phyloP scores from a whole-genome alignment of 106 monocot genomes.

The Apostasia shenzhenica region DNA sequence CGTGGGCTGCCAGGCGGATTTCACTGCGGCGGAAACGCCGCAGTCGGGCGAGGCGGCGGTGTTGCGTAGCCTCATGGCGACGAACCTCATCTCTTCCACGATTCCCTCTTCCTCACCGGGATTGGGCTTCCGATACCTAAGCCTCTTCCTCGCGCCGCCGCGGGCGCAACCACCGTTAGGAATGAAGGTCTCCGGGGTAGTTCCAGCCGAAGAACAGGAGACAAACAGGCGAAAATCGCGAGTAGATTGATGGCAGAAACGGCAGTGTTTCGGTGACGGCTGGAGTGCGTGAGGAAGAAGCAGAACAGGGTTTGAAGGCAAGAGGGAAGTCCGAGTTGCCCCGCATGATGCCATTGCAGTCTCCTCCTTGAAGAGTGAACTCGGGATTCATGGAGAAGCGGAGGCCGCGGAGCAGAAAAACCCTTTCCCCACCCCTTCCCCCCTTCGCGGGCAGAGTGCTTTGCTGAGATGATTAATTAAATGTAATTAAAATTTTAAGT shows the following conservation, averaged over 20 bases:
- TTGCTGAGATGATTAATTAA: too few species aligned
- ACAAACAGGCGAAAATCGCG: not conserved
- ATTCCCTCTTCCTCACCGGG: slow-evolving; percentile 86
- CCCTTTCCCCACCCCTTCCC: too few species aligned
- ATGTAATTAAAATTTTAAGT: too few species aligned
- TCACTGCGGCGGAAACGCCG: not conserved
- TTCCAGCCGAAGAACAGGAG: not conserved
- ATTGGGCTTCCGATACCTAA: slow-evolving; percentile 53
- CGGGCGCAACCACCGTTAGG: not conserved
- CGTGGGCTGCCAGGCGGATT: slow-evolving; percentile 59
- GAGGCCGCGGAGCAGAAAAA: too few species aligned
- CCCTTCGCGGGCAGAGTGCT: too few species aligned
- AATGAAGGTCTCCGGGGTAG: not conserved
- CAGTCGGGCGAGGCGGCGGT: not conserved
- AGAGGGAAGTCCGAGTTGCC: too few species aligned
- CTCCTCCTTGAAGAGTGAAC: too few species aligned
- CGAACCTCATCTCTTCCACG: slow-evolving; percentile 95
- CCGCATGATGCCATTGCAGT: too few species aligned
- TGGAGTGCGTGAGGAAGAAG: not conserved
- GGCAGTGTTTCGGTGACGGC: not conserved
- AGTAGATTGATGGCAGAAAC: not conserved
- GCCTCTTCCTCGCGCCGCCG: slow-evolving; percentile 37
- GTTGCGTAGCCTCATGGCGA: slow-evolving; percentile 76
- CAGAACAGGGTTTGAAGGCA: too few species aligned
- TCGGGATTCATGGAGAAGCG: too few species aligned